A percentile compares a stretch with the other conserved stretches of the same genome.
Conservation (phyloP, 140 eudicot species). For the Senecio squalidus region DNA sequence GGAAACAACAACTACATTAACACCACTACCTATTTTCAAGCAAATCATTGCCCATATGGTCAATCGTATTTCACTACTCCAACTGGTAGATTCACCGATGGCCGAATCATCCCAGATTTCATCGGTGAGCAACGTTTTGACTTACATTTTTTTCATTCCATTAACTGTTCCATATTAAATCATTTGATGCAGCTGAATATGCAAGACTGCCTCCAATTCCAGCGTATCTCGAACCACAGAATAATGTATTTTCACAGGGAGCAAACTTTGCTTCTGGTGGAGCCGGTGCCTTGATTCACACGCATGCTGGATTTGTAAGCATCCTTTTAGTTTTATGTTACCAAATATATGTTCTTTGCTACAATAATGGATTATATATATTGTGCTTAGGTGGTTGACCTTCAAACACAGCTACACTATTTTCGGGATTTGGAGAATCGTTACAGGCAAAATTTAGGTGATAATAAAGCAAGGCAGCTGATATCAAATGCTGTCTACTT, state of each 20-base stretch:
- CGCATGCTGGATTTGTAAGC: constrained; percentile 34
- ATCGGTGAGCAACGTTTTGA: constrained; percentile 20
- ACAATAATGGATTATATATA: too few relatives aligned
- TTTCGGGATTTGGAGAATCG: constrained; percentile 25
- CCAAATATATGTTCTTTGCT: background rate
- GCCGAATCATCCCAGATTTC: constrained; percentile 56
- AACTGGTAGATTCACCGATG: constrained; percentile 50
- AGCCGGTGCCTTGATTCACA: constrained; percentile 45
- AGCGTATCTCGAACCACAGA: constrained; percentile 30
- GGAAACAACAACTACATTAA: constrained; percentile 49
- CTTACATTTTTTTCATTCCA: background rate
- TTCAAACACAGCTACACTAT: constrained; percentile 32
- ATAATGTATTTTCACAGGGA: constrained; percentile 29
- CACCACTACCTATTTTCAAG: constrained; percentile 36
- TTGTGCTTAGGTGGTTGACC: constrained; percentile 48
- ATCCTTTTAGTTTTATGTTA: too few relatives aligned
- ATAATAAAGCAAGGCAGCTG: constrained; percentile 19
- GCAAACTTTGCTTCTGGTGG: constrained; percentile 57
- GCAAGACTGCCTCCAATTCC: constrained; percentile 39
- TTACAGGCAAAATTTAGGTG: constrained; percentile 32
- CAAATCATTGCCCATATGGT: constrained; percentile 42
- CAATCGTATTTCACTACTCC: constrained; percentile 37
- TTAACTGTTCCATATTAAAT: background rate
- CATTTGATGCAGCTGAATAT: constrained; percentile 28
- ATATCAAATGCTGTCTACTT: constrained; percentile 39